These are phyloP conservation scores for Wallacemonas collosoma DNA, from an alignment of 208 protist genomes.

Conservation along the genomic window DNA sequence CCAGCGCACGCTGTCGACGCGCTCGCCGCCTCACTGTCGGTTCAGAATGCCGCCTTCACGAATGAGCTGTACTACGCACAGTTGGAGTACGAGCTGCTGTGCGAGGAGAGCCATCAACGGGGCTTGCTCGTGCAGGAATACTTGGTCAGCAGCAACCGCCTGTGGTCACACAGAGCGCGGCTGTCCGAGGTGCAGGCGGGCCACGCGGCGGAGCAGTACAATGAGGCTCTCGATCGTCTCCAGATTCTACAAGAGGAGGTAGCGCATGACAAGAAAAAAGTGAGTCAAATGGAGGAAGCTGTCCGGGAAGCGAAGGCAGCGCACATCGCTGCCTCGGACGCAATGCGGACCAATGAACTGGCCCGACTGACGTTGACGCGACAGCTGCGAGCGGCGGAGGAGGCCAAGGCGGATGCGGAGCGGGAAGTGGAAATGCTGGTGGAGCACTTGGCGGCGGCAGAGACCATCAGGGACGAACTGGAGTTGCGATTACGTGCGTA, in stretches of 20 bases:
- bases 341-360: constrained; percentile 29
- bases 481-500: constrained; percentile 18
- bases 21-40: background rate
- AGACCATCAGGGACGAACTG: constrained; percentile 27
- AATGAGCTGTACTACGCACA: constrained; percentile 33
- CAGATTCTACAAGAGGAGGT: constrained; percentile 32
- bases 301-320: constrained; percentile 28
- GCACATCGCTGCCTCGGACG: constrained; percentile 17
- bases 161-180: constrained; percentile 23
- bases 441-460: constrained; percentile 29
- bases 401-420: constrained; percentile 31
- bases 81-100: constrained; percentile 35
- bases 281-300: constrained; percentile 24
- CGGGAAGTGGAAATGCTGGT: constrained; percentile 24
- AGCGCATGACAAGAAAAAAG: constrained; percentile 28
- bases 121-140: constrained; percentile 37
- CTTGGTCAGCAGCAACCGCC: constrained; percentile 22
- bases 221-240: constrained; percentile 26
- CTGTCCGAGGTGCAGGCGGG: constrained; percentile 19
- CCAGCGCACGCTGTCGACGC: background rate
- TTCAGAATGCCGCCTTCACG: constrained; percentile 7
- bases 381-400: constrained; percentile 36
- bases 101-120: constrained; percentile 38
- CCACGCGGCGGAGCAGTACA: constrained; percentile 18
- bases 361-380: constrained; percentile 38